phyloP scores from a whole-genome alignment of 108 stramenopile species.

The Chaetoceros muelleri region DNA sequence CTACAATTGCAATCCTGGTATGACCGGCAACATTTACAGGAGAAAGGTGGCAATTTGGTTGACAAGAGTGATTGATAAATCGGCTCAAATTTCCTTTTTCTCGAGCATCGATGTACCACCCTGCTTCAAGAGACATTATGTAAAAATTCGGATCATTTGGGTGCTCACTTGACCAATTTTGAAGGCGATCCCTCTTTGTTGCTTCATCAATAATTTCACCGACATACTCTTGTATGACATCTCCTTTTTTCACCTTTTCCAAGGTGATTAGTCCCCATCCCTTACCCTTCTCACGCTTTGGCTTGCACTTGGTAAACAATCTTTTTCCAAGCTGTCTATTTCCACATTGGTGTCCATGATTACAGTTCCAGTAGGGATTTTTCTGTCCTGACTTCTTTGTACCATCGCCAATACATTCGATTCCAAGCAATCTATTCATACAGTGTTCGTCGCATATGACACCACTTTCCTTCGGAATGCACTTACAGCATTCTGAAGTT shows the following conservation, averaged over 20 bases:
- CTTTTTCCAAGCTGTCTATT: slow-evolving; percentile 67
- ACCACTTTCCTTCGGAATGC: slow-evolving; percentile 15
- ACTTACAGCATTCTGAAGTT: slow-evolving; percentile 45
- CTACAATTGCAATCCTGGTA: slow-evolving; percentile 79
- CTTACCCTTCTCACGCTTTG: slow-evolving; percentile 69
- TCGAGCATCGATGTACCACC: slow-evolving; percentile 87
- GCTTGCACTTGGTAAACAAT: slow-evolving; percentile 52
- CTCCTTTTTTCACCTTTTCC: slow-evolving; percentile 51
- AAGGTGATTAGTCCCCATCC: slow-evolving; percentile 83
- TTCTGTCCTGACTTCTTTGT: slow-evolving; percentile 24
- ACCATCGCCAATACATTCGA: slow-evolving; percentile 70
- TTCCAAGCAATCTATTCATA: slow-evolving; percentile 56
- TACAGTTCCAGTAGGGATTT: slow-evolving; percentile 63
- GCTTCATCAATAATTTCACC: slow-evolving; percentile 84
- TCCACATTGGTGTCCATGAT: slow-evolving; percentile 61
- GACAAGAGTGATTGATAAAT: slow-evolving; percentile 94
- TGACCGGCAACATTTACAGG: slow-evolving; percentile 74
- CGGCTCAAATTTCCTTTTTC: slow-evolving; percentile 72
- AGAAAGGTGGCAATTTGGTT: slow-evolving; percentile 83
- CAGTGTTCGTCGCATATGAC: slow-evolving; percentile 64
- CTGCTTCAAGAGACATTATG: slow-evolving; percentile 76
- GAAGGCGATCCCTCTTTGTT: slow-evolving; percentile 57
- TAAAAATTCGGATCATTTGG: slow-evolving; percentile 93
- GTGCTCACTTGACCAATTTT: slow-evolving; percentile 55
- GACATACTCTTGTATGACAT: slow-evolving; percentile 82